A percentile compares a stretch with the other conserved stretches of the same genome.
Conservation (phyloP, 2,329 filamentous ascomycete species). For the Mycosphaerella arachidis region DNA sequence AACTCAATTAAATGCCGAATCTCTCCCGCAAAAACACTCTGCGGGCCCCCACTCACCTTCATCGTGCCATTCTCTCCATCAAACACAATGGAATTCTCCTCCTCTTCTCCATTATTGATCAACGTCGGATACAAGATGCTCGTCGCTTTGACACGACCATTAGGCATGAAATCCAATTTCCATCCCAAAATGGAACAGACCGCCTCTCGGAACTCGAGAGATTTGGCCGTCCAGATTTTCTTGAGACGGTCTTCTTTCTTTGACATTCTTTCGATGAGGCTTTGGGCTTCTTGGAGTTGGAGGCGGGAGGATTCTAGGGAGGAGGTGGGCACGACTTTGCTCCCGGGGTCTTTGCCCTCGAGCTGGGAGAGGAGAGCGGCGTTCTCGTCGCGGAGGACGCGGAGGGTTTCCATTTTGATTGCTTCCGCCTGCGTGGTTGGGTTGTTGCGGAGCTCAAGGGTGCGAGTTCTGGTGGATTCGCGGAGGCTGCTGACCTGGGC, state of each 20-base stretch:
- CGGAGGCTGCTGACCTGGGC: slow-evolving; percentile 67
- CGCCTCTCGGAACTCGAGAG: slow-evolving; percentile 89
- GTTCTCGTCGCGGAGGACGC: slow-evolving; percentile 77
- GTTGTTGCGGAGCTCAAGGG: slow-evolving; percentile 85
- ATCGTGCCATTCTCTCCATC: slow-evolving; percentile 93
- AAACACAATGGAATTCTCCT: slow-evolving; percentile 66
- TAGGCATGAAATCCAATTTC: slow-evolving; percentile 94
- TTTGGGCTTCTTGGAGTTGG: slow-evolving; percentile 60
- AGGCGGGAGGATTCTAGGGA: slow-evolving; percentile 71
- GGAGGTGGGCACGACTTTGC: slow-evolving; percentile 68
- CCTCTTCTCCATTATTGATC: slow-evolving; percentile 42
- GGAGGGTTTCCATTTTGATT: slow-evolving; percentile 75
- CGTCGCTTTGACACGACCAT: slow-evolving; percentile 90
- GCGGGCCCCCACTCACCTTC: slow-evolving; percentile 90
- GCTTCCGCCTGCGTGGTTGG: slow-evolving; percentile 82
- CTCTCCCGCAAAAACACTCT: slow-evolving; percentile 77
- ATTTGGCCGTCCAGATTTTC: slow-evolving; percentile 88
- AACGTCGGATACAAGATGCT: slow-evolving; percentile 67
- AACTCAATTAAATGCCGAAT: slow-evolving; percentile 86
- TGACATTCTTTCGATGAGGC: slow-evolving; percentile 58
- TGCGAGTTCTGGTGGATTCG: slow-evolving; percentile 68
- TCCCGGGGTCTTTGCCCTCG: slow-evolving; percentile 38
- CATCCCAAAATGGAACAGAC: slow-evolving; percentile 89
- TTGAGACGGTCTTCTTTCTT: slow-evolving; percentile 83
- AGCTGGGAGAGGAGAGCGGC: slow-evolving; percentile 67